Evolutionary conservation across 1,139 yeast species (phyloP).

Genomic region (Suhomyces kunorum): DNA sequence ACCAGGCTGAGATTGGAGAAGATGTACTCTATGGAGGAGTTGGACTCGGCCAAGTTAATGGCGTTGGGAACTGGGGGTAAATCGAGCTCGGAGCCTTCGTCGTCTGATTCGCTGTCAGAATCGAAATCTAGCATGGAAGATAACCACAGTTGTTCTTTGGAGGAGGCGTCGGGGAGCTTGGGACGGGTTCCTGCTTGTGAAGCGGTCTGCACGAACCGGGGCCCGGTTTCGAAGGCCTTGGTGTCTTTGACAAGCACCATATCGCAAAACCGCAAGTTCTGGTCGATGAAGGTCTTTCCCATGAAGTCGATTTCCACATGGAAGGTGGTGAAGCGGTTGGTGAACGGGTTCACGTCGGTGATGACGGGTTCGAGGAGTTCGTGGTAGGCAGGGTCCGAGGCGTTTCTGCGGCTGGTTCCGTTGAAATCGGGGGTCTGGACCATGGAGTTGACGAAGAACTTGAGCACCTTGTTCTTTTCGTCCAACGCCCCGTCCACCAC

Average conservation of each 20-base stretch:
- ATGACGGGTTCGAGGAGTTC: constrained; percentile 22
- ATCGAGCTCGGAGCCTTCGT: constrained; percentile 3
- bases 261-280: constrained; percentile 49
- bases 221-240: constrained; percentile 23
- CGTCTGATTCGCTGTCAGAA: constrained; percentile 2
- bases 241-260: constrained; percentile 41
- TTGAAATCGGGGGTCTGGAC: constrained; percentile 20
- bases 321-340: constrained; percentile 51
- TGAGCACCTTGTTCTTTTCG: constrained; percentile 32
- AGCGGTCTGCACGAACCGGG: constrained; percentile 26
- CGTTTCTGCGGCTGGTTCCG: constrained; percentile 8
- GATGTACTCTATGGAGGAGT: constrained; percentile 25
- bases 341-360: constrained; percentile 44
- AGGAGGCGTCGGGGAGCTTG: neutral
- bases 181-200: neutral
- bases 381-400: constrained; percentile 7
- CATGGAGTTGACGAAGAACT: constrained; percentile 43
- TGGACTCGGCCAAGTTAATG: constrained; percentile 17
- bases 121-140: neutral
- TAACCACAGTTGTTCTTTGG: too few relatives aligned
- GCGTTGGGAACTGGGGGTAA: neutral
- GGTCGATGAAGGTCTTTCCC: constrained; percentile 43
- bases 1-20: constrained; percentile 31
- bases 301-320: constrained; percentile 47
- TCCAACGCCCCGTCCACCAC: constrained; percentile 46